Evolutionary conservation across 1,284 basidiomycete genomes (phyloP), one percentile per base, ranked within the genome.

Genomic region (Coniferiporia weirii): DNA sequence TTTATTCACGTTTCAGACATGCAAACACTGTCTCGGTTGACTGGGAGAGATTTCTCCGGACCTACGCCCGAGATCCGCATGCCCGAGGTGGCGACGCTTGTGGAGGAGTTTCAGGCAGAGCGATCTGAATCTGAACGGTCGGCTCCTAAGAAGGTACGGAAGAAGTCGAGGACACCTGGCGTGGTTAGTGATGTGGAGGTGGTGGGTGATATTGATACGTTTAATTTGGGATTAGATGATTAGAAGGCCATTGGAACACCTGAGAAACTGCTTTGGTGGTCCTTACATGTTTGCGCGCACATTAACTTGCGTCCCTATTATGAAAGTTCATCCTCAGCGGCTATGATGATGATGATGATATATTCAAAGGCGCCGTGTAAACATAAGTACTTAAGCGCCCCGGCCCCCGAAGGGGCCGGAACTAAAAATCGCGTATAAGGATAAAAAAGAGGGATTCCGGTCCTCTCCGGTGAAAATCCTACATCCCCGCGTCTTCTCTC

Each of bases 11-110:
- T 36, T 32, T 20, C 56, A 89, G 88, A 91, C 66, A 86, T 91
- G 62, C 75, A 77, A 63, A 85, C 81, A 0, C 70, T 91, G 15
- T 82, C 84, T 36, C 80, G 84, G 22, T 82, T 91, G 81, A 91
- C 89, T 6, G 87, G 88, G 44, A 90, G 86, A 64, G 87, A 91
- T 66, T 91, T 91, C 65, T 86, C 87, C 53, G 88, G 88, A 0
- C 88, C 88, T 19, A 80, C 81, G n/a, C 88, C 88, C 0, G 79
- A 83, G 59, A 89, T 91, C 61, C 76, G 78, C 32, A 76, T 77
- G 1, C 82, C 83, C 20, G 47, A 56, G 38, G 38, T 52, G 15
- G 54, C 50, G 4, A 52, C 20, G 6, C 40, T 61, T 34, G 59
- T 22, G 36, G 61, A 63, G 32, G 53, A 52, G 19, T 19, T 20